Evolutionary conservation across 768 basidiomycete species (phyloP).

Genomic region (Mycena galericulata): DNA sequence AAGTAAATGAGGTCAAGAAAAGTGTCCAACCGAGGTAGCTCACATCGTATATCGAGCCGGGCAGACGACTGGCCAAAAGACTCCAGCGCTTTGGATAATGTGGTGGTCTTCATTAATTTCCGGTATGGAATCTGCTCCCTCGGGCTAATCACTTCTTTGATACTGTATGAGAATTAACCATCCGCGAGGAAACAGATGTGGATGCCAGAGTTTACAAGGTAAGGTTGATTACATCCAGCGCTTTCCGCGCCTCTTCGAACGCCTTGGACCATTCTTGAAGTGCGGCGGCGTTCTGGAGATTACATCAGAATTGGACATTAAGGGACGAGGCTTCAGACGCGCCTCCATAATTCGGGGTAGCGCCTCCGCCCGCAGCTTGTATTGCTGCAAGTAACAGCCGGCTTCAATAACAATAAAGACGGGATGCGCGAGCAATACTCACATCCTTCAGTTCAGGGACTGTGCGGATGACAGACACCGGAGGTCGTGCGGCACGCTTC

Average conservation of each 20-base stretch:
- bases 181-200: neutral
- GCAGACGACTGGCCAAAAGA: constrained; percentile 11
- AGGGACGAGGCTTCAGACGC: neutral
- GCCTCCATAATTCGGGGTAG: constrained; percentile 19
- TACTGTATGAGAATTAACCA: neutral
- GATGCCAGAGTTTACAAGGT: constrained; percentile 1
- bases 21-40: neutral
- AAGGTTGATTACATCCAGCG: constrained; percentile 5
- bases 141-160: constrained; percentile 9
- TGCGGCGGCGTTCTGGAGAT: constrained; percentile 14
- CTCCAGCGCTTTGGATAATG: neutral
- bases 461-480: constrained; percentile 1
- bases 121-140: constrained; percentile 26
- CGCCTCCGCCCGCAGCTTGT: constrained; percentile 16
- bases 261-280: constrained; percentile 12
- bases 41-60: constrained; percentile 18
- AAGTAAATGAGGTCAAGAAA: neutral
- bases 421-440: neutral
- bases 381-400: constrained; percentile 8
- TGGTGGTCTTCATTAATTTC: constrained; percentile 14
- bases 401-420: neutral
- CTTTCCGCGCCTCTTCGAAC: neutral
- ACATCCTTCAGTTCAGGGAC: constrained; percentile 10
- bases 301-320: too few relatives aligned
- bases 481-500: neutral